These are phyloP conservation scores for Cucurbita pepo DNA, from an alignment of 306 rosid genomes.

Conservation along the genomic window DNA sequence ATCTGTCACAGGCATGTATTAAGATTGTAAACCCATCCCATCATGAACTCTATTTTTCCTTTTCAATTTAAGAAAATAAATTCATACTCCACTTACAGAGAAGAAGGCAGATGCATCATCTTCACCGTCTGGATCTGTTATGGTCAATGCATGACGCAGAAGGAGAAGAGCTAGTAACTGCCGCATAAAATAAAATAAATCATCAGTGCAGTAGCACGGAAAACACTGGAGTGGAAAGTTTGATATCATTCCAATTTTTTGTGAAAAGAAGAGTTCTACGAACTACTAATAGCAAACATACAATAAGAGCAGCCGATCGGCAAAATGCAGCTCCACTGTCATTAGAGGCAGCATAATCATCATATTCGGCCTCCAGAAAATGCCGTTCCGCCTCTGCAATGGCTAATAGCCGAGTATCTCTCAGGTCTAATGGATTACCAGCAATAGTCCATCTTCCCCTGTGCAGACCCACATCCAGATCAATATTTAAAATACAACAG, in stretches of 20 bases:
- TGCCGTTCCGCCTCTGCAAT: constrained; percentile 48
- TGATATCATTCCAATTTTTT: neutral
- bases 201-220: neutral
- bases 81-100: constrained; percentile 27
- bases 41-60: neutral
- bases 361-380: constrained; percentile 36
- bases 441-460: constrained; percentile 40
- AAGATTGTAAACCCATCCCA: neutral
- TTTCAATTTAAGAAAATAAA: neutral
- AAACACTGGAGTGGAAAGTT: neutral
- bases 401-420: constrained; percentile 38
- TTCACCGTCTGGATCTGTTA: constrained; percentile 28
- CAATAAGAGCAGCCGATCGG: constrained; percentile 40
- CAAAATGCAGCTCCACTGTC: constrained; percentile 36
- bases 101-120: constrained; percentile 34
- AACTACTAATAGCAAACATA: constrained; percentile 11
- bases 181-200: neutral
- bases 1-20: constrained; percentile 19
- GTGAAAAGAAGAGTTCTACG: neutral
- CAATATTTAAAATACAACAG: neutral
- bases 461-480: constrained; percentile 12
- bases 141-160: constrained; percentile 32
- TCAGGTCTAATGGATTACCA: constrained; percentile 34
- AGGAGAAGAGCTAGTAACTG: constrained; percentile 53
- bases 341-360: constrained; percentile 25